phyloP scores from a whole-genome alignment of 140 eudicot genomes.

The Ambrosia hybrid region DNA sequence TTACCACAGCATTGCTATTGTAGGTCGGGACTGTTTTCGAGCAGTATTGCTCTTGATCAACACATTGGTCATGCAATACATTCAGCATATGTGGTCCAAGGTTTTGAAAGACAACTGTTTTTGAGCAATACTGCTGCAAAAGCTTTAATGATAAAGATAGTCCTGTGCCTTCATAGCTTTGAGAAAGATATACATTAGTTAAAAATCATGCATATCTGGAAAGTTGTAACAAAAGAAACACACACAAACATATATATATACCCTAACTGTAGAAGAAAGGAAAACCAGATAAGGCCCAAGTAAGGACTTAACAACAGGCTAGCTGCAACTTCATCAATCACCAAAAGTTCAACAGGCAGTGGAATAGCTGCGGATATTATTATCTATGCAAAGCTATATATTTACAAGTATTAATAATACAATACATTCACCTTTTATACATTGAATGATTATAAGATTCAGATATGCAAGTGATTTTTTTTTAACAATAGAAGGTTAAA shows the following conservation, averaged over 20 bases:
- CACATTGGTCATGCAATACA: conserved; percentile 23
- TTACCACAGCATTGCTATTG: conserved; percentile 13
- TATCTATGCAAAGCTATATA: too few relatives aligned
- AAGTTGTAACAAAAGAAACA: conserved; percentile 18
- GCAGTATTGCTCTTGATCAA: conserved; percentile 39
- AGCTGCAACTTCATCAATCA: conserved; percentile 99
- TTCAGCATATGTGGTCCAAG: too few relatives aligned
- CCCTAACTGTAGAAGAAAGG: conserved; percentile 98
- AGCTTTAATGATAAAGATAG: conserved; percentile 83
- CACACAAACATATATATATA: conserved; percentile 18
- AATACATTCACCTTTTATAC: too few relatives aligned
- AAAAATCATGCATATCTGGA: conserved; percentile 14
- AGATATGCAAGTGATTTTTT: too few relatives aligned
- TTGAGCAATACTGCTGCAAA: conserved; percentile 48
- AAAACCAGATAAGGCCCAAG: conserved; percentile 94
- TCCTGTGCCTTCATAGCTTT: conserved; percentile 98
- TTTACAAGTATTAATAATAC: too few relatives aligned
- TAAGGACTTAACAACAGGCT: conserved; percentile 87
- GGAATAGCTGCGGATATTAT: too few relatives aligned
- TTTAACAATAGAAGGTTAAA: too few relatives aligned
- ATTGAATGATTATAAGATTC: too few relatives aligned
- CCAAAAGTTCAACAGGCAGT: conserved; percentile 69
- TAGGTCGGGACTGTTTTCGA: conserved; percentile 27
- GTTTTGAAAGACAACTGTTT: too few relatives aligned
- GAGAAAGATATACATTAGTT: conserved; percentile 17